phyloP scores from a whole-genome alignment of 1,139 yeast genomes.

The Kodamaea fungicola region DNA sequence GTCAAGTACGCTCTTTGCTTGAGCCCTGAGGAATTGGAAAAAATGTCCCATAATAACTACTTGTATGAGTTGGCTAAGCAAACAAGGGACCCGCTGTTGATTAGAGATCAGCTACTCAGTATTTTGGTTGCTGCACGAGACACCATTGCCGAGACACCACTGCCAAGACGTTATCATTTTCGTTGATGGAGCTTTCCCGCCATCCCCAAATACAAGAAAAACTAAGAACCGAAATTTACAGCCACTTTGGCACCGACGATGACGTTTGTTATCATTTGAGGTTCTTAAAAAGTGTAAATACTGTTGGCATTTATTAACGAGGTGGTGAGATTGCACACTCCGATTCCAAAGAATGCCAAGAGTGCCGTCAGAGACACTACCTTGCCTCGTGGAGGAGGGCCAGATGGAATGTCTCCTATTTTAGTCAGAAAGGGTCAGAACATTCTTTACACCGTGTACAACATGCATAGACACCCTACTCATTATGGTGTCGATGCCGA shows the following conservation, averaged over 20 bases:
- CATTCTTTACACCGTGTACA: constrained; percentile 43
- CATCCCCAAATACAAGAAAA: constrained; percentile 33
- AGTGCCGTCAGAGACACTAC: constrained; percentile 42
- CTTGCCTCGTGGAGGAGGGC: constrained; percentile 53
- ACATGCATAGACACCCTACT: constrained; percentile 42
- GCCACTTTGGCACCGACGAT: constrained; percentile 35
- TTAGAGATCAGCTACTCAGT: constrained; percentile 43
- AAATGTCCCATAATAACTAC: constrained; percentile 33
- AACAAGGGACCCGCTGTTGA: constrained; percentile 38
- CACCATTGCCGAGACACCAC: constrained; percentile 50
- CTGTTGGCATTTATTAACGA: constrained; percentile 47
- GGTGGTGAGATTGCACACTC: constrained; percentile 50
- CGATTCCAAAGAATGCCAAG: constrained; percentile 52
- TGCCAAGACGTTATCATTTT: constrained; percentile 41
- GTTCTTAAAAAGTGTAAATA: constrained; percentile 47
- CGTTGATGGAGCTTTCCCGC: constrained; percentile 38
- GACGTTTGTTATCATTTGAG: constrained; percentile 43
- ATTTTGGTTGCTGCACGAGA: constrained; percentile 46
- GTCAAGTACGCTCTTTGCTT: constrained; percentile 24
- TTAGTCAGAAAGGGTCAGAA: constrained; percentile 44
- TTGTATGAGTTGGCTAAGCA: constrained; percentile 43
- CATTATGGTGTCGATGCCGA: constrained; percentile 49
- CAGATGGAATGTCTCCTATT: constrained; percentile 38
- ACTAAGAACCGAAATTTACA: constrained; percentile 29
- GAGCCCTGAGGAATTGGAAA: constrained; percentile 32